Evolutionary conservation across 2,329 filamentous ascomycete genomes (phyloP).

Genomic region (Hypocrella siamensis): DNA sequence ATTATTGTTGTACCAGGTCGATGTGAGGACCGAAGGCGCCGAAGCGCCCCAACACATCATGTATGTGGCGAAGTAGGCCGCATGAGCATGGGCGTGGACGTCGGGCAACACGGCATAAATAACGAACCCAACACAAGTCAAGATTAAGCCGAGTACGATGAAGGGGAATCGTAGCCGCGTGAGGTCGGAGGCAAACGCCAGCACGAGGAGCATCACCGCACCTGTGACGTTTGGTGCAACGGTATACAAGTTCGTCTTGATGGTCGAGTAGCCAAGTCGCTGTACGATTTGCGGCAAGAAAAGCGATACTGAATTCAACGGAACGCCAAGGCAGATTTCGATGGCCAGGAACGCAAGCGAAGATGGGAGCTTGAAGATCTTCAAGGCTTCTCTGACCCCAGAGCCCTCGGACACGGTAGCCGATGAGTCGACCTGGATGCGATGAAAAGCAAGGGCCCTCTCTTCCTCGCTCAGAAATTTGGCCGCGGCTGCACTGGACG

Average conservation of each 20-base stretch:
- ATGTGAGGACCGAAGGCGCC: constrained; percentile 56
- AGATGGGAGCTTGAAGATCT: constrained; percentile 33
- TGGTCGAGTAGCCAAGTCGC: constrained; percentile 28
- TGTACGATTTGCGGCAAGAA: constrained; percentile 40
- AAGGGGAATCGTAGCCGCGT: constrained; percentile 56
- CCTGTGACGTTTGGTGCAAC: constrained; percentile 67
- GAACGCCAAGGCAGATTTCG: constrained; percentile 44
- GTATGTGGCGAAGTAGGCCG: constrained; percentile 63
- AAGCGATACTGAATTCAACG: constrained; percentile 36
- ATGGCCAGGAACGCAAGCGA: constrained; percentile 35
- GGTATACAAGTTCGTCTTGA: constrained; percentile 63
- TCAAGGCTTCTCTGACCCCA: constrained; percentile 31
- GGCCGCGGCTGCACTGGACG: constrained; percentile 45
- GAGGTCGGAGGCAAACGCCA: constrained; percentile 57
- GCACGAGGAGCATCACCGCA: constrained; percentile 53
- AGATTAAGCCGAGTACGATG: constrained; percentile 54
- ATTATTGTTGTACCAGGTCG: constrained; percentile 63
- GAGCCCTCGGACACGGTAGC: constrained; percentile 40
- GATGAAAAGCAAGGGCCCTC: constrained; percentile 50
- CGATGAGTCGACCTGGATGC: constrained; percentile 63
- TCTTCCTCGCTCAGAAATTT: constrained; percentile 51
- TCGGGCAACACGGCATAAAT: constrained; percentile 59
- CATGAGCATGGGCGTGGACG: constrained; percentile 40
- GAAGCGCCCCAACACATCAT: constrained; percentile 75
- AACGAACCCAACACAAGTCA: constrained; percentile 65